These are phyloP conservation scores for Boletus pseudopeckii DNA, from an alignment of 768 basidiomycete species.

Conservation along the genomic window DNA sequence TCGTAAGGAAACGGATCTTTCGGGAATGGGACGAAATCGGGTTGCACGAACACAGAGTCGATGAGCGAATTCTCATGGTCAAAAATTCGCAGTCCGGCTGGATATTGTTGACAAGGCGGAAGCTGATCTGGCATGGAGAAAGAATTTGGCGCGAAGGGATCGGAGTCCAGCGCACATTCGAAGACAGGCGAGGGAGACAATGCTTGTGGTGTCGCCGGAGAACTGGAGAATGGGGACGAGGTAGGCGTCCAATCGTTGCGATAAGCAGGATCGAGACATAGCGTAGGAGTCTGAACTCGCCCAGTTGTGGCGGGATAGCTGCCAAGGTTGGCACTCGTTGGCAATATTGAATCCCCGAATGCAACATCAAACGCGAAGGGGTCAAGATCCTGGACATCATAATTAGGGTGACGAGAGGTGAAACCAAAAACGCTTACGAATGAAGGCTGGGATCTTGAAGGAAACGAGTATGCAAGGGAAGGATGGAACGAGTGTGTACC, in stretches of 20 bases:
- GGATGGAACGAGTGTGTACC: conserved; percentile 34
- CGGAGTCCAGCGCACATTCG: conserved; percentile 22
- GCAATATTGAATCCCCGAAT: conserved; percentile 30
- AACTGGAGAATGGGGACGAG: conserved; percentile 44
- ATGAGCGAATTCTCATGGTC: conserved; percentile 12
- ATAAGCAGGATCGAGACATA: conserved; percentile 43
- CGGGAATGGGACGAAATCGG: conserved; percentile 22
- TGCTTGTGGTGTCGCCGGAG: conserved; percentile 41
- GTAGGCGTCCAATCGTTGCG: conserved; percentile 38
- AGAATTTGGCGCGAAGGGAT: conserved; percentile 17
- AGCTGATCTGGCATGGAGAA: conserved; percentile 16
- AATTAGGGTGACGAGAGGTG: conserved; percentile 1
- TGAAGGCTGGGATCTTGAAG: conserved; percentile 42
- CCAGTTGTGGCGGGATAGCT: conserved; percentile 22
- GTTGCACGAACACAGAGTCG: conserved; percentile 14
- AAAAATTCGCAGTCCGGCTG: conserved; percentile 20
- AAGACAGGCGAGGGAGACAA: conserved; percentile 30
- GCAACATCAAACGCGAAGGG: conserved; percentile 28
- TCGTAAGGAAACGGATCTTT: conserved; percentile 26
- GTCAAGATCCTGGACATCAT: conserved; percentile 25
- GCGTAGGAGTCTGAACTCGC: conserved; percentile 29
- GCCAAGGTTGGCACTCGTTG: conserved; percentile 13
- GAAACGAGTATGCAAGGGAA: conserved; percentile 25
- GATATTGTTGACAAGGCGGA: conserved; percentile 19
- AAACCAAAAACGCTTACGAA: conserved; percentile 42